Evolutionary conservation across 2,329 filamentous ascomycete species (phyloP), one percentile per base, ranked within the genome.

Genomic region (Botrytis squamosa): DNA sequence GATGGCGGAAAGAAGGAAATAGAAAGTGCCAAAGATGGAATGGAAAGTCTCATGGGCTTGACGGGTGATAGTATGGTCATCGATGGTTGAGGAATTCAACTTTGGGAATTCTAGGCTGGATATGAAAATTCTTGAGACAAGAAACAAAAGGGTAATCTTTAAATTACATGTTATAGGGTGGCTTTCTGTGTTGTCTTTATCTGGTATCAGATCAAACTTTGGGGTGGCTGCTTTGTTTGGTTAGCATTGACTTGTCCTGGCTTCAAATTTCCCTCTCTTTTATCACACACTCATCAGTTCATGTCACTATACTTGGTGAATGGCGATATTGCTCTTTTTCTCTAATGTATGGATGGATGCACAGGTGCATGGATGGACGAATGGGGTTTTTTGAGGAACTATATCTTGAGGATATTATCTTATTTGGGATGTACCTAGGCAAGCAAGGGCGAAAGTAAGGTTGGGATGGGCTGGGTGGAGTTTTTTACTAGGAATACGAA

Each of bases 1-100:
- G 81, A 82, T 76, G 77, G 79, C n/a, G 72, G 52, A 49, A 71
- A 71, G 60, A 74, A 74, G 62, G 72, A 74, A 29, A 29, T 66
- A 33, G 72, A 74, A 8, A 42, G 65, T 20, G 29, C 62, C 36
- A 64, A 70, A 63, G 60, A 60, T 40, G 59, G 59, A 16, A 49
- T 72, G 40, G 72, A 71, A n/a, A 71, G 55, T 44, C 57, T 71
- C 18, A 44, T 73, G 71, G 44, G 46, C 1, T 69, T 73, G 71
- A 62, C 71, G 9, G 55, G 66, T 55, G 71, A 73, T 29, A 63
- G 71, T 52, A 72, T 72, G 71, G 52, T 62, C 40, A 67, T 72
- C 60, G 71, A 72, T 60, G 71, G 63, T 46, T 72, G 70, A 72
- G 12, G 44, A 42, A 33, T 16, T 42, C 22, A 42, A 25, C n/a